Evolutionary conservation across 1,284 basidiomycete genomes (phyloP).

Genomic region (Kalmanozyma brasiliensis): DNA sequence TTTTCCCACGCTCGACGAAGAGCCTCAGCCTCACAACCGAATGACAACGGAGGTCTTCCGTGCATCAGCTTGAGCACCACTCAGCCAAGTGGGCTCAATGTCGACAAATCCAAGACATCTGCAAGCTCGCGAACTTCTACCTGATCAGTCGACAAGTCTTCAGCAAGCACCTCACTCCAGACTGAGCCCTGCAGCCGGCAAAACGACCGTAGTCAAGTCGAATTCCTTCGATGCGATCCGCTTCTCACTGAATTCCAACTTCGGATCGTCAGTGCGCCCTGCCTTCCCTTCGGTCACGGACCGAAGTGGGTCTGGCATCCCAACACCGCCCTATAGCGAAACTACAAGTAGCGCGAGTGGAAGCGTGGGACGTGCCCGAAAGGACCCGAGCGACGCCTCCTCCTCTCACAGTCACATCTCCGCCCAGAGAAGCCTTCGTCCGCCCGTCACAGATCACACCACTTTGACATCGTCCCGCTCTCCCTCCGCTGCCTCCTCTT

Average conservation of each 20-base stretch:
- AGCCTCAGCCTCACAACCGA: too few species aligned
- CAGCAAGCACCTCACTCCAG: background rate
- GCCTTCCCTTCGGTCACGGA: constrained; percentile 1
- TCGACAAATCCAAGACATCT: constrained; percentile 3
- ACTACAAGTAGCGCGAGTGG: constrained; percentile 35
- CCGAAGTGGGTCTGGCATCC: constrained; percentile 15
- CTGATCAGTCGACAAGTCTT: background rate
- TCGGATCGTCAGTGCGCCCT: too few species aligned
- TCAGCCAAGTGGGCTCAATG: constrained; percentile 17
- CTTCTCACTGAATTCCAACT: constrained; percentile 6
- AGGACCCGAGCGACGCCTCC: constrained; percentile 17
- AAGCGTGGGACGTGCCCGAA: constrained; percentile 30
- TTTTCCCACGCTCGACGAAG: too few species aligned
- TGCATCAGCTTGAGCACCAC: too few species aligned
- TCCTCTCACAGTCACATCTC: background rate
- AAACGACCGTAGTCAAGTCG: background rate
- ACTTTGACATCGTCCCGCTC: constrained; percentile 15
- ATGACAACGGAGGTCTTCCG: too few species aligned
- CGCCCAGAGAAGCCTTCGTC: background rate
- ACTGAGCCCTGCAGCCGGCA: background rate
- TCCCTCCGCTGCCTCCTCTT: constrained; percentile 34
- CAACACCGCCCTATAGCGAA: constrained; percentile 48
- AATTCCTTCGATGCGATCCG: constrained; percentile 15
- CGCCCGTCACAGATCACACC: background rate
- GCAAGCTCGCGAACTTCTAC: background rate